phyloP scores from a whole-genome alignment of 2,329 filamentous ascomycete species.

The Calycina marina region DNA sequence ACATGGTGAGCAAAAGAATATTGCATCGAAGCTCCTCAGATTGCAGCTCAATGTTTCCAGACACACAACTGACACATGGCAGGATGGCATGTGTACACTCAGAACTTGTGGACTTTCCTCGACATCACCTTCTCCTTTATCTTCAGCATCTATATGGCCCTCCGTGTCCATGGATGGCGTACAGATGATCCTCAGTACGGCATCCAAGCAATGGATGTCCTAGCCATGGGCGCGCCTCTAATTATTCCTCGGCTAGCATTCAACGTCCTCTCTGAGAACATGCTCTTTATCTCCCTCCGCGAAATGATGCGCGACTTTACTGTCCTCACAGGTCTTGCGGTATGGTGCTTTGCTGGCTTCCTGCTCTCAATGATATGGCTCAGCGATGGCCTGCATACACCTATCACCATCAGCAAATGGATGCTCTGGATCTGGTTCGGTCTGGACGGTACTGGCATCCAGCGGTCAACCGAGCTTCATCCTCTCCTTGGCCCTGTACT shows the following conservation, averaged over 20 bases:
- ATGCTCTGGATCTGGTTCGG: slow-evolving; percentile 93
- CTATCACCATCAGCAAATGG: slow-evolving; percentile 70
- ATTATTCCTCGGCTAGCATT: slow-evolving; percentile 69
- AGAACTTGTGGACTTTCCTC: slow-evolving; percentile 80
- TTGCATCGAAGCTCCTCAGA: slow-evolving; percentile 52
- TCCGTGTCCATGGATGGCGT: slow-evolving; percentile 52
- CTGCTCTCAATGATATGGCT: slow-evolving; percentile 69
- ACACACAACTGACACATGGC: too few species aligned
- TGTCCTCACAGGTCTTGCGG: slow-evolving; percentile 58
- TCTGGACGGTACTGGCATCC: slow-evolving; percentile 46
- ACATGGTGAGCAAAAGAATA: slow-evolving; percentile 27
- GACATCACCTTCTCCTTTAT: slow-evolving; percentile 66
- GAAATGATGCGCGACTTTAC: slow-evolving; percentile 81
- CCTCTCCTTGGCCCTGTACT: slow-evolving; percentile 63
- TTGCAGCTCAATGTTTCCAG: too few species aligned
- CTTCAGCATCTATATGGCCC: slow-evolving; percentile 50
- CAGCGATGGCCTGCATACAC: slow-evolving; percentile 43
- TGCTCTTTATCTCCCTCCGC: slow-evolving; percentile 66
- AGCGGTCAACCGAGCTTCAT: slow-evolving; percentile 54
- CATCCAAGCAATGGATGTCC: slow-evolving; percentile 60
- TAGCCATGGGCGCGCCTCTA: slow-evolving; percentile 67
- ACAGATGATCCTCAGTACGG: slow-evolving; percentile 32
- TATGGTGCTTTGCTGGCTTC: slow-evolving; percentile 77
- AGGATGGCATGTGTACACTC: slow-evolving; percentile 65
- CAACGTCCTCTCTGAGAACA: slow-evolving; percentile 69